A percentile compares a stretch with the other conserved stretches of the same genome.
phyloP scores from a whole-genome alignment of 2,329 filamentous ascomycete genomes.

The Ceratocystis cacaofunesta region DNA sequence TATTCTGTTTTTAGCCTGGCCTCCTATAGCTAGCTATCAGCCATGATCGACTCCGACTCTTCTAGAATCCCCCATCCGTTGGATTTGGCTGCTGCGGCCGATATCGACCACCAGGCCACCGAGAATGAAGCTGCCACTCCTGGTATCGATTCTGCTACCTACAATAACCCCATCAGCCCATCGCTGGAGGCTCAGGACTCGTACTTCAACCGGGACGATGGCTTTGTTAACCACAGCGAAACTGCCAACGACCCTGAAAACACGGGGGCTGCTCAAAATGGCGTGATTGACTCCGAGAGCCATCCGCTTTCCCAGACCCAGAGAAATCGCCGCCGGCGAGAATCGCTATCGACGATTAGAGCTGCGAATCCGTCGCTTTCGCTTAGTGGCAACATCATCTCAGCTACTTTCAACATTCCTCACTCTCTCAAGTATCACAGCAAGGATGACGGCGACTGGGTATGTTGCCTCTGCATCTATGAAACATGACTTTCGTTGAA shows the following conservation, averaged over 20 bases:
- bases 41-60: conserved; percentile 6
- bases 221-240: conserved; percentile 4
- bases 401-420: conserved; percentile 49
- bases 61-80: conserved; percentile 12
- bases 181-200: conserved; percentile 16
- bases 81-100: conserved; percentile 7
- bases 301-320: conserved; percentile 15
- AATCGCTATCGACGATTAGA: conserved; percentile 41
- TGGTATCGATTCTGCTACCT: conserved; percentile 21
- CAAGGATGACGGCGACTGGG: conserved; percentile 43
- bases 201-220: conserved; percentile 21
- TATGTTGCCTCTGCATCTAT: conserved; percentile 25
- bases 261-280: neutral
- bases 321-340: conserved; percentile 26
- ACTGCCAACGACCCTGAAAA: neutral
- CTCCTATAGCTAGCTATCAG: neutral
- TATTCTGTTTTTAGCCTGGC: neutral
- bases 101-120: conserved; percentile 16
- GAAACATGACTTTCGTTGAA: neutral
- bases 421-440: conserved; percentile 40
- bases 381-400: conserved; percentile 51
- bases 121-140: conserved; percentile 22
- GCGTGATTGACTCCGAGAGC: conserved; percentile 3
- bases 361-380: conserved; percentile 41
- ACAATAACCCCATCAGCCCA: conserved; percentile 17